Evolutionary conservation across 768 basidiomycete species (phyloP), one percentile per base, ranked within the genome.

Genomic region (Candolleomyces aberdarensis): DNA sequence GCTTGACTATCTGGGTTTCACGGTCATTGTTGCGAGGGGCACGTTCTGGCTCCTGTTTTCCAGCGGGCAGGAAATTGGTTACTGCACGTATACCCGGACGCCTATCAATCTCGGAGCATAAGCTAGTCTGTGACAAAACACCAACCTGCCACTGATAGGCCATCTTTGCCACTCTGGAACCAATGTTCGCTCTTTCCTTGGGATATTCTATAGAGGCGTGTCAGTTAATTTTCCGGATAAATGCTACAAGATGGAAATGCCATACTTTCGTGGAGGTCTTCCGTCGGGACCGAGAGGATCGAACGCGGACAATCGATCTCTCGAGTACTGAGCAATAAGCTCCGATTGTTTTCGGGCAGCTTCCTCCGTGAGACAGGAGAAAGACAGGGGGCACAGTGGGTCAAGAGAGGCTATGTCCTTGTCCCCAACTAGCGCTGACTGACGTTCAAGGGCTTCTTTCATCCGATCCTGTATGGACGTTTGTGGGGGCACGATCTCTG

Each of bases 321-420:
- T 79, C 13, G 71, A 70, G 60, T 85, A 88, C 44, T 76, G 72
- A 47, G 65, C 69, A 57, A 88, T 69, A 39, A 75, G 69, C 26
- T 85, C 82, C 0, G 73, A 71, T 67, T 91, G 89, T 15, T 73
- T 77, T 68, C 79, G 74, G 29, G 81, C 70, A 8, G 82, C 72
- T 5, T 86, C 84, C 9, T 75, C 74, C 0, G 85, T 64, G 36
- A 88, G 77, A 64, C 85, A 85, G 11, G 82, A 88, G 66, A 92
- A 92, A 7, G 88, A 90, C 54, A 91, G 74, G 1, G 85, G 75
- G 5, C 83, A 89, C n/a, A 67, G 60, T 11, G 88, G 85, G 65
- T 87, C 79, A 29, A 84, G 80, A 11, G 73, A 68, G 11, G 26
- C 11, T 10, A 77, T 75, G 40, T 87, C 79, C 22, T 71, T 70